Evolutionary conservation across 2,329 filamentous ascomycete species (phyloP).

Genomic region (Escovopsis sp.): DNA sequence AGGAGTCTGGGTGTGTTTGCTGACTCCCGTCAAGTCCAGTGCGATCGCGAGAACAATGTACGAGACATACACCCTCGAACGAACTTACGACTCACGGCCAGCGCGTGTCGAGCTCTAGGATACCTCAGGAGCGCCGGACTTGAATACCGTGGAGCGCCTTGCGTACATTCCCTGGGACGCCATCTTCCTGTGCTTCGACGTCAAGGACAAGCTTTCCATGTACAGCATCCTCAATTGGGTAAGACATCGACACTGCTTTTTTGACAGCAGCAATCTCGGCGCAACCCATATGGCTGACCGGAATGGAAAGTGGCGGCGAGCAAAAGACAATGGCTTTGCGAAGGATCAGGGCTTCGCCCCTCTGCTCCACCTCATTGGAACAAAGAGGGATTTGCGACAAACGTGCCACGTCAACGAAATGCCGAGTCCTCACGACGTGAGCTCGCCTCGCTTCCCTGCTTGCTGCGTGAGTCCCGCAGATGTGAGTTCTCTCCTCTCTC

Average conservation of each 20-base stretch:
- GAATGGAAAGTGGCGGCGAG: conserved; percentile 15
- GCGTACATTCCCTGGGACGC: conserved; percentile 22
- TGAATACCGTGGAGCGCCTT: conserved; percentile 18
- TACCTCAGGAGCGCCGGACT: conserved; percentile 23
- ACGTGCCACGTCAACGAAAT: conserved; percentile 7
- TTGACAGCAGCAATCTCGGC: not conserved
- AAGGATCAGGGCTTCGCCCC: conserved; percentile 8
- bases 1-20: not conserved
- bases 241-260: conserved; percentile 4
- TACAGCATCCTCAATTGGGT: conserved; percentile 22
- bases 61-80: conserved; percentile 19
- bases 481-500: conserved; percentile 6
- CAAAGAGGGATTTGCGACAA: conserved; percentile 18
- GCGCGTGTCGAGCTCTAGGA: conserved; percentile 23
- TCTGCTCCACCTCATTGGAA: conserved; percentile 17
- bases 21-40: conserved; percentile 11
- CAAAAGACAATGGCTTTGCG: conserved; percentile 14
- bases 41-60: conserved; percentile 19
- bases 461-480: conserved; percentile 18
- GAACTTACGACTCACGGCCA: conserved; percentile 11
- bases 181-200: conserved; percentile 25
- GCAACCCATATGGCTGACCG: too few relatives aligned
- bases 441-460: conserved; percentile 5
- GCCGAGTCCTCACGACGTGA: not conserved
- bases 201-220: conserved; percentile 19